Evolutionary conservation across 1,139 yeast genomes (phyloP).

Genomic region (Hemisphaericaspora subhashii): DNA sequence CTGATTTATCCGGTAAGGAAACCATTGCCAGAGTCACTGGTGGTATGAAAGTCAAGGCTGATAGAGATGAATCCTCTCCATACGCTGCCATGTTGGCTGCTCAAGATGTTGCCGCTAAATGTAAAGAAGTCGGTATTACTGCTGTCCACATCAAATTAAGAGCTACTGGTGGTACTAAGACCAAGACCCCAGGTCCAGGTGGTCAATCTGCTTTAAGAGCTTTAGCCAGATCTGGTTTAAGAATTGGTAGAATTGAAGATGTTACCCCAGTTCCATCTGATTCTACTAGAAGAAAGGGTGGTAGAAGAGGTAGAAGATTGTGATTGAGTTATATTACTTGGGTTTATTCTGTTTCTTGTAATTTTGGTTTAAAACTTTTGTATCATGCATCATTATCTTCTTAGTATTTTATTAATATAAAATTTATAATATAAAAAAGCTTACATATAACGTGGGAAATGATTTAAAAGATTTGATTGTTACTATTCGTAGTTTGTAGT

Average conservation of each 20-base stretch:
- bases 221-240: constrained; percentile 99
- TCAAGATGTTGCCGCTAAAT: constrained; percentile 98
- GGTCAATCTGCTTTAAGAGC: constrained; percentile 99
- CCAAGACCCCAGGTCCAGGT: constrained; percentile 99
- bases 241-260: constrained; percentile 99
- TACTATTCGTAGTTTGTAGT: neutral
- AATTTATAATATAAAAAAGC: constrained; percentile 4
- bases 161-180: constrained; percentile 99
- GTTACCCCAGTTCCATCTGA: constrained; percentile 99
- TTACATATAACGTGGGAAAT: constrained; percentile 1
- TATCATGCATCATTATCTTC: constrained; percentile 6
- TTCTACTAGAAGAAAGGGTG: constrained; percentile 99
- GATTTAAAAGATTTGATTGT: neutral
- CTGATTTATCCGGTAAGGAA: constrained; percentile 99
- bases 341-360: constrained; percentile 7
- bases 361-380: constrained; percentile 4
- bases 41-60: constrained; percentile 99
- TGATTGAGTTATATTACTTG: constrained; percentile 27
- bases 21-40: constrained; percentile 99
- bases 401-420: constrained; percentile 6
- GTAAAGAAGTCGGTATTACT: constrained; percentile 99
- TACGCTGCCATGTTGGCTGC: constrained; percentile 99
- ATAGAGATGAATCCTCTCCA: constrained; percentile 99
- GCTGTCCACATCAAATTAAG: constrained; percentile 99
- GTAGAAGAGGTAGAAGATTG: constrained; percentile 99